Conservation (phyloP, 805 yeast genomes). For the Ogataea philodendri region DNA sequence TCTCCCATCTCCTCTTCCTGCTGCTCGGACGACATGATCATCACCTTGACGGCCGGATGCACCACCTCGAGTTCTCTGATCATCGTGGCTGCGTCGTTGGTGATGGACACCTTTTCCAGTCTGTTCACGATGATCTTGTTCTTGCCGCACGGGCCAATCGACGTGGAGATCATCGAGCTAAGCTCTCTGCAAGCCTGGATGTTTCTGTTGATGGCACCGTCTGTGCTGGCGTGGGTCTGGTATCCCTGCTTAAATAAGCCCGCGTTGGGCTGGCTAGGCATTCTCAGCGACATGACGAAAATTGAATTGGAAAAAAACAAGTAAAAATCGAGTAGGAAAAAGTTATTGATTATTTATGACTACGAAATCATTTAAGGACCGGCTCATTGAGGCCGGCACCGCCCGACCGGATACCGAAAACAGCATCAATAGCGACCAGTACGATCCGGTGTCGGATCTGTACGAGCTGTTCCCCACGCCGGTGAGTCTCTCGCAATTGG, state of each 20-base stretch:
- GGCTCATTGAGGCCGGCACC: slow-evolving; percentile 23
- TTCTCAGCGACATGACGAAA: slow-evolving; percentile 70
- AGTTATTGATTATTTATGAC: slow-evolving; percentile 8
- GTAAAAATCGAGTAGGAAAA: slow-evolving; percentile 4
- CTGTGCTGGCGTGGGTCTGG: slow-evolving; percentile 79
- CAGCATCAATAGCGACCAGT: slow-evolving; percentile 37
- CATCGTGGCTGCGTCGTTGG: slow-evolving; percentile 98
- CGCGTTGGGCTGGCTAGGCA: slow-evolving; percentile 90
- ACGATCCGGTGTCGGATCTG: slow-evolving; percentile 56
- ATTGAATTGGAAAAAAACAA: slow-evolving; percentile 10
- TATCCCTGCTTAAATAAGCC: slow-evolving; percentile 96
- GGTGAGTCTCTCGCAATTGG: slow-evolving; percentile 48
- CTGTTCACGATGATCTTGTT: slow-evolving; percentile 93
- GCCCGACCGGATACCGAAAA: slow-evolving; percentile 5
- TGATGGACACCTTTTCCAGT: slow-evolving; percentile 79
- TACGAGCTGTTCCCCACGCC: slow-evolving; percentile 50
- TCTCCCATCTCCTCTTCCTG: slow-evolving; percentile 98
- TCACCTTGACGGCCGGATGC: slow-evolving; percentile 94
- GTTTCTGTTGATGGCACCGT: slow-evolving; percentile 91
- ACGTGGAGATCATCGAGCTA: slow-evolving; percentile 85
- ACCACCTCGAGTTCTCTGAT: slow-evolving; percentile 88
- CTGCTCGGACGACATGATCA: slow-evolving; percentile 95
- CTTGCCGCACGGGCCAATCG: slow-evolving; percentile 97
- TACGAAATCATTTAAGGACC: slow-evolving; percentile 27
- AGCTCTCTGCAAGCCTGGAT: slow-evolving; percentile 94